Evolutionary conservation across 345 rosid species (phyloP), one percentile per base, ranked within the genome.

Genomic region (Salix udensis): DNA sequence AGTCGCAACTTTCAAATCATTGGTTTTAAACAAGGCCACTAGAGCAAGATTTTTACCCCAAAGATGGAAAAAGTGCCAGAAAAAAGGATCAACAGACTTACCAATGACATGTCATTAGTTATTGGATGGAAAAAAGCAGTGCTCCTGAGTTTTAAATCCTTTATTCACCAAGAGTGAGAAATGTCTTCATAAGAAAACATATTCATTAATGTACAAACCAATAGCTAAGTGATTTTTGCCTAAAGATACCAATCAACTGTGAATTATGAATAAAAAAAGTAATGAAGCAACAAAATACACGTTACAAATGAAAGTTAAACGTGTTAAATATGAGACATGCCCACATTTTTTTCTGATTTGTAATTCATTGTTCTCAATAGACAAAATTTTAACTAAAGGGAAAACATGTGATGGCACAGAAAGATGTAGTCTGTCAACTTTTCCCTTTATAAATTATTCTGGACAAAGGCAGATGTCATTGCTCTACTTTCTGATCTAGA

Each of bases 101-200:
- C 97, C 85, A 42, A 95, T 71, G 97, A 93, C 80, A 86, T 87
- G 53, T 93, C 92, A 60, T 95, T 95, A 55, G 94, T 87, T 58
- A 95, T 83, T 15, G 97, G 98, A 76, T 95, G 98, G 87, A 95
- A 95, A 83, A 95, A 95, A 79, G 90, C 97, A 90, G 68, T 68
- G 74, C 46, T 81, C 79, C 67, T 88, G 93, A 76, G 86, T 76
- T 85, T 83, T 88, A 81, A 91, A 88, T 55, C 88, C 91, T 82
- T 88, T 78, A 83, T 93, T 97, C 87, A 95, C 84, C 88, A 95
- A 77, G 42, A 95, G 88, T 0, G 93, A 83, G 60, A 95, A 97
- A 74, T 89, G 86, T 42, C 97, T 95, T 69, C 83, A 81, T 65
- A 73, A 31, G 70, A 79, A 69, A 66, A 30, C 23, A 70, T 76